Conservation (phyloP, 352 stramenopile genomes). For the Globisporangium carolinianum region DNA sequence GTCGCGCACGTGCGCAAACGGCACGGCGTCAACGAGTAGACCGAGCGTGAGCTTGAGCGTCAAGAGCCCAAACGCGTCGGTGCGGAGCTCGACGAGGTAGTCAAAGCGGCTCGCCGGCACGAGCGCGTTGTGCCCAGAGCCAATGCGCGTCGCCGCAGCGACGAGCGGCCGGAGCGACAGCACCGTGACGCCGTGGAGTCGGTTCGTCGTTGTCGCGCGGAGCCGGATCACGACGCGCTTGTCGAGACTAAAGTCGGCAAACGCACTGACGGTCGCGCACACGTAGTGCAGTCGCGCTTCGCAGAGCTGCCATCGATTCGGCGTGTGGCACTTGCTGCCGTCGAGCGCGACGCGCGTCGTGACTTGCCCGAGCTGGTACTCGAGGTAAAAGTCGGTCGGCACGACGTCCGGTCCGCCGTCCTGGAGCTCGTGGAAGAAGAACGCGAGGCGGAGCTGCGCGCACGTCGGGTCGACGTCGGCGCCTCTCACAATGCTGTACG, state of each 20-base stretch:
- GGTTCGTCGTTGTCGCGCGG: constrained; percentile 24
- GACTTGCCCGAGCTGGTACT: constrained; percentile 70
- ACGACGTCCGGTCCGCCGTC: constrained; percentile 45
- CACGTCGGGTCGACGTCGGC: constrained; percentile 67
- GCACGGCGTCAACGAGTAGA: constrained; percentile 49
- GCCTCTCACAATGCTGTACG: constrained; percentile 20
- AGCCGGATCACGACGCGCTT: constrained; percentile 68
- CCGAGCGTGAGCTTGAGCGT: constrained; percentile 75
- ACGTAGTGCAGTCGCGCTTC: constrained; percentile 68
- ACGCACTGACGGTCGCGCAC: constrained; percentile 52
- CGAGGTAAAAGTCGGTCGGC: constrained; percentile 64
- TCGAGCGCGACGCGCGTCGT: constrained; percentile 56
- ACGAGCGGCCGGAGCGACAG: constrained; percentile 50
- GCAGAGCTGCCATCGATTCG: constrained; percentile 78
- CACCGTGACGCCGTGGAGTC: constrained; percentile 47
- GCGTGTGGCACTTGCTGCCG: constrained; percentile 72
- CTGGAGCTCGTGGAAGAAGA: constrained; percentile 84
- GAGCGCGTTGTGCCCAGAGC: constrained; percentile 19
- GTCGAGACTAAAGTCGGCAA: constrained; percentile 58
- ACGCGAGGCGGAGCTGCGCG: constrained; percentile 53
- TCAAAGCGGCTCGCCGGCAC: constrained; percentile 45
- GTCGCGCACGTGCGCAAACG: constrained; percentile 48
- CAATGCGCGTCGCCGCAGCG: constrained; percentile 50
- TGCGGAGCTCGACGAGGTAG: constrained; percentile 63
- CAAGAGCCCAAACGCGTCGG: constrained; percentile 40